Evolutionary conservation across 495 filamentous ascomycete genomes (phyloP).

Genomic region (Xylaria acuta): DNA sequence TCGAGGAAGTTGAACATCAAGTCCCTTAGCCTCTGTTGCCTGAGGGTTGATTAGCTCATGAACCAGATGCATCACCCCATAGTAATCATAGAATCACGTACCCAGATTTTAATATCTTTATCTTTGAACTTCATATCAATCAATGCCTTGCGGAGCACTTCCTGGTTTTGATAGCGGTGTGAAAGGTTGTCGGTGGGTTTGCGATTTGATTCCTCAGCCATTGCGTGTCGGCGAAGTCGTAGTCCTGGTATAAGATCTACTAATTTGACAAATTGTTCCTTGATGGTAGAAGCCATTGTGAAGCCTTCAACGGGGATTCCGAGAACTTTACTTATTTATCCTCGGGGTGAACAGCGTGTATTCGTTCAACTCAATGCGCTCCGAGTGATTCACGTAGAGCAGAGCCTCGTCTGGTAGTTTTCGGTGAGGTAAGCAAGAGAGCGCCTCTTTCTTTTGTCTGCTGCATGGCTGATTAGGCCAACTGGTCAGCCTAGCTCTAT

Average conservation of each 20-base stretch:
- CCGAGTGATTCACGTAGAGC: not conserved
- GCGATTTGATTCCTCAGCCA: conserved; percentile 7
- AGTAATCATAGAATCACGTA: not conserved
- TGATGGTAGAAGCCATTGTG: conserved; percentile 6
- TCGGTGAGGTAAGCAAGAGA: not conserved
- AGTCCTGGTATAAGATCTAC: conserved; percentile 22
- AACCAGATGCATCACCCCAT: not conserved
- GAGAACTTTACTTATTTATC: not conserved
- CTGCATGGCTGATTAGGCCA: not conserved
- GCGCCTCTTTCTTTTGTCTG: not conserved
- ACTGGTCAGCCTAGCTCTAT: not conserved
- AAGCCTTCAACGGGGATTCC: not conserved
- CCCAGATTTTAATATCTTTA: not conserved
- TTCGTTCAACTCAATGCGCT: not conserved
- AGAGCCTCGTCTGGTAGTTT: not conserved
- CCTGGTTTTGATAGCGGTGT: conserved; percentile 10
- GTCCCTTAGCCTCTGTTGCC: not conserved
- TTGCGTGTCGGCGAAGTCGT: not conserved
- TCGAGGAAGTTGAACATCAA: conserved; percentile 21
- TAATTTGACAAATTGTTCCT: conserved; percentile 1
- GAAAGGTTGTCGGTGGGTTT: conserved; percentile 4
- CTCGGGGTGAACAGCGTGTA: not conserved
- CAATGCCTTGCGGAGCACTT: conserved; percentile 10
- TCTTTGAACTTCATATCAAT: not conserved
- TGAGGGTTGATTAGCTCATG: not conserved